Conservation (phyloP, 2,329 filamentous ascomycete species). For the Albifimbria verrucaria region DNA sequence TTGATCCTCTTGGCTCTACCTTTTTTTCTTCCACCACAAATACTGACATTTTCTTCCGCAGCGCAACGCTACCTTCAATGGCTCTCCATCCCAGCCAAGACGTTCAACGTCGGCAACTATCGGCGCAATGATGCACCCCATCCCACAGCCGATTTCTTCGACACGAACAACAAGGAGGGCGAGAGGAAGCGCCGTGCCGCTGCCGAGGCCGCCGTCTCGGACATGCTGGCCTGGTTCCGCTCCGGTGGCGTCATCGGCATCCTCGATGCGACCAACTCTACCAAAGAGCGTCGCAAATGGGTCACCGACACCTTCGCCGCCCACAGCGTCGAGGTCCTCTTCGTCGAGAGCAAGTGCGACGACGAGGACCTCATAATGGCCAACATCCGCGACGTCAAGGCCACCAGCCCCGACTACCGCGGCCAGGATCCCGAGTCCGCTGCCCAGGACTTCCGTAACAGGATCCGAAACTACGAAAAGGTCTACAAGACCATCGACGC, state of each 20-base stretch:
- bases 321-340: constrained; percentile 83
- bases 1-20: no score
- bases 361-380: constrained; percentile 95
- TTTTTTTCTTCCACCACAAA: no score
- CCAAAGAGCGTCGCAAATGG: constrained; percentile 85
- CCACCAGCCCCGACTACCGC: constrained; percentile 89
- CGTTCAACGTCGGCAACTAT: constrained; percentile 97
- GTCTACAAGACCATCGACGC: constrained; percentile 92
- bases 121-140: constrained; percentile 86
- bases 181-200: constrained; percentile 85
- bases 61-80: constrained; percentile 93
- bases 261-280: constrained; percentile 95
- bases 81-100: constrained; percentile 90
- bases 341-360: constrained; percentile 96
- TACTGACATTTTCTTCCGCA: constrained; percentile 36
- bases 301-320: constrained; percentile 75
- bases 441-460: constrained; percentile 85
- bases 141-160: constrained; percentile 92
- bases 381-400: constrained; percentile 97
- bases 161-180: constrained; percentile 83
- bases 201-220: constrained; percentile 84
- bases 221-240: constrained; percentile 93
- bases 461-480: constrained; percentile 96
- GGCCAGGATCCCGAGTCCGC: constrained; percentile 92
- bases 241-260: constrained; percentile 83